Evolutionary conservation across 192 early-diverging fungal genomes (phyloP), one percentile per base, ranked within the genome.

Genomic region (Coemansia brasiliensis): DNA sequence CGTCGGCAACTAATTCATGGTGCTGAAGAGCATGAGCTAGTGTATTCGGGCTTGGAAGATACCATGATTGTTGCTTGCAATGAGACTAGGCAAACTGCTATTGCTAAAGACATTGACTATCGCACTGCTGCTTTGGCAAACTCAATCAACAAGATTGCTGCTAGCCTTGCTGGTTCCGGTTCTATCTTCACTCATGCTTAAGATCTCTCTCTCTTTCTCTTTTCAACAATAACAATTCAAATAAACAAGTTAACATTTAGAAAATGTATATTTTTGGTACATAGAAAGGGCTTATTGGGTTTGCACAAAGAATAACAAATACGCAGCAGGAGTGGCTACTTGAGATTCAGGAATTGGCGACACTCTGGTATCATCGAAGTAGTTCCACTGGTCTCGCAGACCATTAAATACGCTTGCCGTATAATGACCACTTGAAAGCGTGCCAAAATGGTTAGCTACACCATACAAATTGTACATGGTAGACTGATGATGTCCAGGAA

Each of bases 31-130:
- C 83, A 85, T 20, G 90, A 92, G 74, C 82, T 92, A 6, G 86
- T 92, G 13, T 92, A 90, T 81, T 91, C 89, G 40, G 90, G 90
- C 35, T 69, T 92, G 15, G 90, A 92, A 46, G 90, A 92, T 61
- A 91, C 90, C n/a, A 91, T 92, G 89, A 86, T 90, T 44, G 80
- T 78, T 55, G 90, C 90, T 10, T 90, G 87, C 61, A 72, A 79
- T 25, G 89, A 90, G 77, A 91, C 90, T 4, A 80, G 83, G 55
- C 72, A 77, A 48, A 92, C 89, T 5, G 87, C 90, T 25, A 68
- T 74, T 16, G 79, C 63, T 5, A 78, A 86, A 70, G 77, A 83
- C 40, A 81, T 86, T 39, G 91, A 92, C 52, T 90, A 86, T 65
- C 81, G 91, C 52, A 90, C 87, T 21, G 91, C 91, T 26, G 91